Percentiles rank a stretch among this genome's conserved stretches.
Conservation (phyloP, 1,284 basidiomycete genomes). For the Xerocomus cyaneibrunnescens region DNA sequence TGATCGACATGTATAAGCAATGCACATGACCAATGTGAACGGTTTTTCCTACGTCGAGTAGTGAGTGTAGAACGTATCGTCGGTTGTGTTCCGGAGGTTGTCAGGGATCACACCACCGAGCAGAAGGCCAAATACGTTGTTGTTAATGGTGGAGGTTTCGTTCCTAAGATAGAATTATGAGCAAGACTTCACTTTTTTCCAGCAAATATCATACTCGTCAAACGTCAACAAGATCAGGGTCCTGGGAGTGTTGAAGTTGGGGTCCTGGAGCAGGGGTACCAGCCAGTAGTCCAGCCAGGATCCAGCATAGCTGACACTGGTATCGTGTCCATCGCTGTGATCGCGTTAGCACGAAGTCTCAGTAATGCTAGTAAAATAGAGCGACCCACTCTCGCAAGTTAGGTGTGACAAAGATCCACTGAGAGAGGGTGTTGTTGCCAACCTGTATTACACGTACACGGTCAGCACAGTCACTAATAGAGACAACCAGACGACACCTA, state of each 20-base stretch:
- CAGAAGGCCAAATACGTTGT: constrained; percentile 48
- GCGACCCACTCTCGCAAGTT: constrained; percentile 42
- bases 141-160: constrained; percentile 47
- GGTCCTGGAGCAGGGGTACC: constrained; percentile 47
- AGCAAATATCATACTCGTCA: constrained; percentile 34
- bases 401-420: constrained; percentile 65
- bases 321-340: constrained; percentile 49
- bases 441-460: constrained; percentile 13
- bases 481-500: neutral
- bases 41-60: constrained; percentile 45
- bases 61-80: constrained; percentile 63
- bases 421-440: constrained; percentile 48
- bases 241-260: constrained; percentile 47
- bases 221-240: constrained; percentile 61
- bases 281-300: constrained; percentile 56
- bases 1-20: constrained; percentile 11
- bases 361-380: neutral
- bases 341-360: too few species aligned
- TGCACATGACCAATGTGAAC: neutral
- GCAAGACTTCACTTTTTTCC: neutral
- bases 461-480: constrained; percentile 27
- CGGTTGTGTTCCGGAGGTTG: constrained; percentile 45
- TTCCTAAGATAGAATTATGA: constrained; percentile 37
- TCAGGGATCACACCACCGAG: constrained; percentile 53
- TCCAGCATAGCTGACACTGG: constrained; percentile 49